These are phyloP conservation scores for Crepidotus variabilis DNA, from an alignment of 768 basidiomycete genomes.

Conservation along the genomic window DNA sequence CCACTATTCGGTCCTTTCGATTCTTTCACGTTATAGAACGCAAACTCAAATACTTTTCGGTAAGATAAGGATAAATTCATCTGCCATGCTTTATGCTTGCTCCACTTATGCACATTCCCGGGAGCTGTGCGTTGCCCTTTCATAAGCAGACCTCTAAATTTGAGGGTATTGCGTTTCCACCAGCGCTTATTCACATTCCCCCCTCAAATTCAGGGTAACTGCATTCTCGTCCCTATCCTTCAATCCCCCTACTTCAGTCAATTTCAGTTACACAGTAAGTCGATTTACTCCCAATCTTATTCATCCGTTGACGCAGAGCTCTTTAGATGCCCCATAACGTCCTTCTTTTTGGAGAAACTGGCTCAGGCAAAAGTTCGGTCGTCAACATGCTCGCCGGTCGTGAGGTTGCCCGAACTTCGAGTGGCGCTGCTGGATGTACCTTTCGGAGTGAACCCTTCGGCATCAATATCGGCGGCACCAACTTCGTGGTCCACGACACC, in stretches of 20 bases:
- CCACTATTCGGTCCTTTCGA: too few relatives aligned
- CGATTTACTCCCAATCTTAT: background rate
- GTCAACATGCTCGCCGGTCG: slow-evolving; percentile 30
- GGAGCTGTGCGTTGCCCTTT: too few relatives aligned
- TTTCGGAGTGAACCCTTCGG: slow-evolving; percentile 24
- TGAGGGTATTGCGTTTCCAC: background rate
- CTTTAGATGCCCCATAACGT: slow-evolving; percentile 16
- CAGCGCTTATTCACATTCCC: background rate
- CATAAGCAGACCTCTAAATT: too few relatives aligned
- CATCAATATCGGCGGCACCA: slow-evolving; percentile 18
- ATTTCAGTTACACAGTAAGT: background rate
- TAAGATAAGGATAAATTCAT: too few relatives aligned
- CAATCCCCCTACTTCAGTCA: background rate
- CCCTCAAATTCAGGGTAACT: too few relatives aligned
- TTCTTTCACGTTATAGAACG: too few relatives aligned
- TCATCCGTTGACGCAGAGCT: background rate
- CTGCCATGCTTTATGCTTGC: too few relatives aligned
- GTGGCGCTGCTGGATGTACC: slow-evolving; percentile 30
- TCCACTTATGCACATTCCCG: too few relatives aligned
- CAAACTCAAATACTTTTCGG: too few relatives aligned
- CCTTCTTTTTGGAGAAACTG: slow-evolving; percentile 36
- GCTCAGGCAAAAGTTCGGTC: slow-evolving; percentile 25
- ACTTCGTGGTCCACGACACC: slow-evolving; percentile 32
- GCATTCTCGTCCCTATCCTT: too few relatives aligned
- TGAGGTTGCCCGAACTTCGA: slow-evolving; percentile 24